A percentile compares a stretch with the other conserved stretches of the same genome.
These are phyloP conservation scores for Piloderma croceum DNA, from an alignment of 768 basidiomycete species.

Conservation along the genomic window DNA sequence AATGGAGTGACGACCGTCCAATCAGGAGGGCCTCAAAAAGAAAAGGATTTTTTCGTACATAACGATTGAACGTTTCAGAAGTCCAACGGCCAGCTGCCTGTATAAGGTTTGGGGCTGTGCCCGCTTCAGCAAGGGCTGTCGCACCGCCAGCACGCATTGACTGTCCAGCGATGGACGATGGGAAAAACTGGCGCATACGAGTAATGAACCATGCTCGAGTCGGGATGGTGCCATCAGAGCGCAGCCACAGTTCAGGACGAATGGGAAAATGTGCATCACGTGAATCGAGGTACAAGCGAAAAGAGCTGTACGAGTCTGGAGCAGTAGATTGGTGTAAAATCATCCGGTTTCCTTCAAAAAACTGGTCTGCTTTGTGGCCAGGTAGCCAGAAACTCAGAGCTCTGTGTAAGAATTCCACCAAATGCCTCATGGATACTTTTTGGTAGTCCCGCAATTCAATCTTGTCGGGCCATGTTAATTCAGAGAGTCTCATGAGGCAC, in stretches of 20 bases:
- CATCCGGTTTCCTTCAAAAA: constrained; percentile 19
- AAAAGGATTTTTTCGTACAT: constrained; percentile 29
- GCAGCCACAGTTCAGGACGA: constrained; percentile 8
- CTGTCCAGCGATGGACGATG: constrained; percentile 15
- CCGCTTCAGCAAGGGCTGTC: constrained; percentile 22
- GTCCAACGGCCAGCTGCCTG: constrained; percentile 28
- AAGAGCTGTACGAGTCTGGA: not conserved
- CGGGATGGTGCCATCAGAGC: constrained; percentile 2
- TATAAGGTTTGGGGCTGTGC: constrained; percentile 20
- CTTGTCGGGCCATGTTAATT: constrained; percentile 21
- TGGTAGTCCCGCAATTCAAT: constrained; percentile 3
- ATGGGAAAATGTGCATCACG: constrained; percentile 7
- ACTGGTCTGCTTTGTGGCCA: constrained; percentile 21
- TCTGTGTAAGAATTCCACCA: constrained; percentile 1
- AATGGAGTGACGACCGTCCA: too few species aligned
- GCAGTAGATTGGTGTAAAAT: too few species aligned
- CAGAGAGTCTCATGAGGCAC: constrained; percentile 22
- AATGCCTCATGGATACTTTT: constrained; percentile 13
- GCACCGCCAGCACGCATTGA: too few species aligned
- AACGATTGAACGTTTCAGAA: constrained; percentile 22
- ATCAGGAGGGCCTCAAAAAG: too few species aligned
- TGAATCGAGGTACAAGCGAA: not conserved
- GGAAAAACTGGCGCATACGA: constrained; percentile 7
- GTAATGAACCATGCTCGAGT: constrained; percentile 5
- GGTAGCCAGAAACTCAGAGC: constrained; percentile 15